phyloP scores from a whole-genome alignment of 2,329 filamentous ascomycete genomes.

The Fusarium sp. region DNA sequence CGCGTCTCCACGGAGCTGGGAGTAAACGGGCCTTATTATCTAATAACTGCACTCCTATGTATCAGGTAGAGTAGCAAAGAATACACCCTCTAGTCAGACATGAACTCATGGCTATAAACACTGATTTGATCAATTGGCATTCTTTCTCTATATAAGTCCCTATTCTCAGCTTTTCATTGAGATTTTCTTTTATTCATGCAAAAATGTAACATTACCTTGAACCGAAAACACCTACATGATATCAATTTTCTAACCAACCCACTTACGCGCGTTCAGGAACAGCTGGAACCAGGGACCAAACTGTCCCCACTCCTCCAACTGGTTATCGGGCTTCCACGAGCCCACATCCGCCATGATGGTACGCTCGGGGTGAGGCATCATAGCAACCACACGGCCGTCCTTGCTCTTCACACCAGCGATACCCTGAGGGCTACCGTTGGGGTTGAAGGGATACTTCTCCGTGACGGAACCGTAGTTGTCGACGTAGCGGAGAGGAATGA shows the following conservation, averaged over 20 bases:
- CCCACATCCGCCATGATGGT: constrained; percentile 83
- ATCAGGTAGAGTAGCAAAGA: not conserved
- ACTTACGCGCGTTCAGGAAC: constrained; percentile 88
- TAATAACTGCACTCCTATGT: not conserved
- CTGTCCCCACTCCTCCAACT: constrained; percentile 78
- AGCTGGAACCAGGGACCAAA: constrained; percentile 87
- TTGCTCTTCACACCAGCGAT: constrained; percentile 83
- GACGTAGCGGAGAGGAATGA: constrained; percentile 84
- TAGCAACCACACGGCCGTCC: constrained; percentile 84
- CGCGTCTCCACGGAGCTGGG: not conserved
- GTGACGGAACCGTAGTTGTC: constrained; percentile 83
- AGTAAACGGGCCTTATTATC: not conserved
- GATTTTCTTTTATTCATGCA: constrained; percentile 8
- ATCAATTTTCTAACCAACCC: constrained; percentile 72
- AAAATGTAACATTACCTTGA: constrained; percentile 13
- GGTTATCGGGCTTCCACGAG: constrained; percentile 75
- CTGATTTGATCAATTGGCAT: not conserved
- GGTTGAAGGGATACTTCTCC: constrained; percentile 88
- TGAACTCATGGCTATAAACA: not conserved
- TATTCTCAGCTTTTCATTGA: not conserved
- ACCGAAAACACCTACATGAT: constrained; percentile 32
- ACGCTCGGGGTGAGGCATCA: constrained; percentile 97
- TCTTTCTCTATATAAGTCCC: not conserved
- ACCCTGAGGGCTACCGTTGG: constrained; percentile 84
- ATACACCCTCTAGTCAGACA: not conserved